Evolutionary conservation across 106 monocot genomes (phyloP).

Genomic region (Triglochin maritima): DNA sequence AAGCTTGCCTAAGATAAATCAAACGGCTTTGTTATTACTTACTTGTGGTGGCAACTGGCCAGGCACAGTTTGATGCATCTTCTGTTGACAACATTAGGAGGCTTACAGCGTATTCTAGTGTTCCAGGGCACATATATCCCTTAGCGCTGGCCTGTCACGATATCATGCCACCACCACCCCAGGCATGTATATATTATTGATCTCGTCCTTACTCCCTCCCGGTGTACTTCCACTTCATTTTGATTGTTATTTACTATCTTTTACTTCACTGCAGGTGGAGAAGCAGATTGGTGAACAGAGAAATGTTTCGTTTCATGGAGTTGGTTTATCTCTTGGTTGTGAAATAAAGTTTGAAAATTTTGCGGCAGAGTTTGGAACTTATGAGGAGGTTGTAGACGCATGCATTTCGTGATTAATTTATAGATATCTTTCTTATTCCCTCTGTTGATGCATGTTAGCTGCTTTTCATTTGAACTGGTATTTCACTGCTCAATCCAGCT

Average conservation of each 20-base stretch:
- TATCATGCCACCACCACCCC: conserved; percentile 86
- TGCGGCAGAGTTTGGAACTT: conserved; percentile 17
- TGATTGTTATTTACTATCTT: not conserved
- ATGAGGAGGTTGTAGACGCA: conserved; percentile 54
- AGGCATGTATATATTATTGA: conserved; percentile 26
- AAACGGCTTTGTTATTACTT: not conserved
- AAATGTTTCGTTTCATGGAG: conserved; percentile 71
- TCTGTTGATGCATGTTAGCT: no score
- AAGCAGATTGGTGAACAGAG: conserved; percentile 89
- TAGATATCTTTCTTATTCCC: no score
- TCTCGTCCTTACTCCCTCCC: not conserved
- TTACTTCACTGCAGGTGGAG: conserved; percentile 46
- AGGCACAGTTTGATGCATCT: conserved; percentile 85
- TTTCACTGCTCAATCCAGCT: no score
- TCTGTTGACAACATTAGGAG: conserved; percentile 94
- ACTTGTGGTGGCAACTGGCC: not conserved
- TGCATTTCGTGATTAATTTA: not conserved
- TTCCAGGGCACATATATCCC: conserved; percentile 77
- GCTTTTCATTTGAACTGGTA: no score
- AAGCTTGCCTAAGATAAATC: not conserved
- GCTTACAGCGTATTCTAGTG: conserved; percentile 56
- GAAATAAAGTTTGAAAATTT: conserved; percentile 42
- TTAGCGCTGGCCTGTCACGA: conserved; percentile 73
- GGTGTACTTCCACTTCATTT: not conserved
- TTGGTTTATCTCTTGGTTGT: conserved; percentile 58